Evolutionary conservation across 768 basidiomycete species (phyloP), one percentile per base, ranked within the genome.

Genomic region (Amanita exitialis): DNA sequence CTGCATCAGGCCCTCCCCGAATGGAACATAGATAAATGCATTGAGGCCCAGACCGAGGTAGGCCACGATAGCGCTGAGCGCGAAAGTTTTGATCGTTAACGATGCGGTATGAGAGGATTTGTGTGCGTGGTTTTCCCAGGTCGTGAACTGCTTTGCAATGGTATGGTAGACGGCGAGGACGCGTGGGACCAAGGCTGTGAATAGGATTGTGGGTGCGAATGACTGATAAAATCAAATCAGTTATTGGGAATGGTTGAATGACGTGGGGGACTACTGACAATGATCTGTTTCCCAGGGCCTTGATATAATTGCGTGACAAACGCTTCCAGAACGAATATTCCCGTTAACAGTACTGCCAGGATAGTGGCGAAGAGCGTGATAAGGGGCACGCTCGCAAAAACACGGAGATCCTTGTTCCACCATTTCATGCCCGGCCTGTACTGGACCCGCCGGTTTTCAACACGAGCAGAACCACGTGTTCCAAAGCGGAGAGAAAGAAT

Each of bases 1-100:
- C 6, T 74, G 69, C 87, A 93, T 91, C 54, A 91, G 80, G 47
- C 77, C 76, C 61, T 86, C 86, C 25, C 93, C 93, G 56, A 94
- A 96, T 0, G 93, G 93, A 3, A 95, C 89, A 63, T 98, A 99
- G 45, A 96, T 79, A 61, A 93, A 97, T 13, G 94, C 92, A n/a
- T 86, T 90, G 13, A 98, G 79, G 5, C 79, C 82, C n/a, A 99
- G 77, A 36, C 88, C 86, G 46, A 93, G 81, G 63, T 94, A 97
- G 0, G 95, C 87, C 16, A 94, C 91, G 61, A 97, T 78, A 0
- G 87, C 82, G 28, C 86, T 85, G 49, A 98, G 75, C 1, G 86
- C 80, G 62, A 98, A 99, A 2, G 89, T 86, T 66, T 97, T 99
- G 62, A 87, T 71, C 13, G 93, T 92, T 21, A 96, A 74, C 15